Evolutionary conservation across 2,329 filamentous ascomycete genomes (phyloP), one percentile per base, ranked within the genome.

Genomic region (Magnaporthiopsis poae): DNA sequence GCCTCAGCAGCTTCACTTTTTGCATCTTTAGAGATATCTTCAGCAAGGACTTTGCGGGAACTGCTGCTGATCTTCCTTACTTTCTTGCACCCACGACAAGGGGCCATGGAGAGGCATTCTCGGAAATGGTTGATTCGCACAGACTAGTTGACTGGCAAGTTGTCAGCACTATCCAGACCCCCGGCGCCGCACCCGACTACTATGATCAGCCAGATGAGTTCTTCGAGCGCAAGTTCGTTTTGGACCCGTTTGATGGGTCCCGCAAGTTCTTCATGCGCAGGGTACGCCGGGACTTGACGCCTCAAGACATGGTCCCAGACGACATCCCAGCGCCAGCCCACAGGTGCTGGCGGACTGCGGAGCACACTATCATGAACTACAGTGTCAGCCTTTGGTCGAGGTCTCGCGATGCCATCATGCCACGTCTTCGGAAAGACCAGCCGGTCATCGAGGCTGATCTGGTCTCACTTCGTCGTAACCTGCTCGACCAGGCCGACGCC

Each of bases 11-110:
- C 0, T 96, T 95, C 74, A 96, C 91, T 0, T 78, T 96, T 60
- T 82, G 84, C 5, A 76, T 96, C 0, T 97, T 96, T 75, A 79
- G 85, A 21, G 92, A 98, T 71, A 80, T 97, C 0, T 98, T 96
- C 79, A 94, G 92, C 75, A 99, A 99, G 75, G 81, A 82, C 3
- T 99, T 91, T 72, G 86, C 90, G 63, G 80, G 84, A 0, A 81
- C 86, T 21, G 71, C 80, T 0, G 76, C 81, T 0, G 86, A 88
- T 35, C 84, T 96, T 74, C 89, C 92, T 0, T 99, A 97, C 75
- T 96, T 92, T 80, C 73, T 97, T 18, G 90, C 87, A 0, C 94
- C 95, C 0, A 62, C 64, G 1, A 35, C 25, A 18, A 61, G 29
- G 61, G n/a, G 39, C 27, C 60, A 65, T 29, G 36, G 31, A 13